Percentiles rank a stretch among this genome's conserved stretches.
phyloP scores from a whole-genome alignment of 306 rosid species.

The Vigna nakashimae region DNA sequence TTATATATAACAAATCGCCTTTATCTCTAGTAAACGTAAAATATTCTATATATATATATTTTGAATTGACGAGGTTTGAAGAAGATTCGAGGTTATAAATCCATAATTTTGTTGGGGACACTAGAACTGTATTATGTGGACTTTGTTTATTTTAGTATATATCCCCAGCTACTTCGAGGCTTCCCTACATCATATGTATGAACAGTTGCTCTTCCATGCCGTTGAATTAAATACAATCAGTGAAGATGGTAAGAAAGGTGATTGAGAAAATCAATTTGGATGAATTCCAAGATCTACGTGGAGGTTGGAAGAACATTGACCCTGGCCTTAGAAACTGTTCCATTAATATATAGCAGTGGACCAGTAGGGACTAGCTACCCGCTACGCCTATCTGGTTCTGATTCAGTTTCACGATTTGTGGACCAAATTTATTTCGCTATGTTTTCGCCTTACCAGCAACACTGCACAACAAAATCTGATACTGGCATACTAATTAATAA shows the following conservation, averaged over 20 bases:
- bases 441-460: not conserved
- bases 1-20: no score
- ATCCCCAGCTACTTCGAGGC: not conserved
- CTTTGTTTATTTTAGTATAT: not conserved
- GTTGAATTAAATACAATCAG: not conserved
- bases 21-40: no score
- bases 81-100: slow-evolving; percentile 11
- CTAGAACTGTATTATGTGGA: not conserved
- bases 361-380: not conserved
- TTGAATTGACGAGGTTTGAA: not conserved
- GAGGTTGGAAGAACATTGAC: not conserved
- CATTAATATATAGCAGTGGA: slow-evolving; percentile 7
- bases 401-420: slow-evolving; percentile 4
- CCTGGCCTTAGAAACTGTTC: not conserved
- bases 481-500: not conserved
- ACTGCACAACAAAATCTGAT: not conserved
- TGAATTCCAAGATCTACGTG: not conserved
- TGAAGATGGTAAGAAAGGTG: not conserved
- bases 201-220: not conserved
- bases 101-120: not conserved
- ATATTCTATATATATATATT: no score
- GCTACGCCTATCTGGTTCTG: not conserved
- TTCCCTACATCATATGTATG: not conserved
- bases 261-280: not conserved
- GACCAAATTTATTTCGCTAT: not conserved